Conservation (phyloP, 2,329 filamentous ascomycete species). For the Beauveria sp. region DNA sequence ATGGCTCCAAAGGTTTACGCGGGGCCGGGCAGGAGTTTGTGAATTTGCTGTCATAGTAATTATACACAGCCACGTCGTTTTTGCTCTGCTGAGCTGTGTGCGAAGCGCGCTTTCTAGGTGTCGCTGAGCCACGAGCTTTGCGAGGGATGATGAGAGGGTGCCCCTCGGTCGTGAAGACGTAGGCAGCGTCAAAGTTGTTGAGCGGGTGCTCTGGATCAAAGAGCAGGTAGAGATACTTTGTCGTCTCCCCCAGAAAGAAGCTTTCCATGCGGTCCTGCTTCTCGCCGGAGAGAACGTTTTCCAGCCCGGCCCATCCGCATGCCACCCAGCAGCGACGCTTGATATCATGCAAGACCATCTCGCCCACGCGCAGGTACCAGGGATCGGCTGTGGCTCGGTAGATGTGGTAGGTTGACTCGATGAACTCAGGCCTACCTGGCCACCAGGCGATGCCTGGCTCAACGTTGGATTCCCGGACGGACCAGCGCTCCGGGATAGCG, state of each 20-base stretch:
- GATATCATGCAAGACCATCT: conserved; percentile 90
- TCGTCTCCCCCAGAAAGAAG: conserved; percentile 94
- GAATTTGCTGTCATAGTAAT: conserved; percentile 36
- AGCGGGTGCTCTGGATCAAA: conserved; percentile 82
- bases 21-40: conserved; percentile 61
- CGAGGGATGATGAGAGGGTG: conserved; percentile 81
- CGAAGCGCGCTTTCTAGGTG: not conserved
- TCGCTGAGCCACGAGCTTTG: conserved; percentile 13
- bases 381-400: conserved; percentile 89
- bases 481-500: conserved; percentile 93
- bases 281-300: conserved; percentile 75
- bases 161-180: conserved; percentile 93
- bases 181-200: conserved; percentile 77
- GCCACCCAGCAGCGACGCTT: conserved; percentile 79
- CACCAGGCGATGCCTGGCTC: conserved; percentile 90
- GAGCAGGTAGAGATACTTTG: conserved; percentile 89
- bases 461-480: conserved; percentile 71
- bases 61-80: conserved; percentile 19
- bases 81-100: conserved; percentile 15
- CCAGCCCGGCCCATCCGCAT: conserved; percentile 89
- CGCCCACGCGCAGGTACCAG: conserved; percentile 92
- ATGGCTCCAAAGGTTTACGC: conserved; percentile 43
- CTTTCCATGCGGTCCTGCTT: conserved; percentile 95
- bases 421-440: conserved; percentile 91
- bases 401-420: conserved; percentile 94